Base-by-base conservation (phyloP, 768 basidiomycete genomes). In the Royoungia palumana region DNA sequence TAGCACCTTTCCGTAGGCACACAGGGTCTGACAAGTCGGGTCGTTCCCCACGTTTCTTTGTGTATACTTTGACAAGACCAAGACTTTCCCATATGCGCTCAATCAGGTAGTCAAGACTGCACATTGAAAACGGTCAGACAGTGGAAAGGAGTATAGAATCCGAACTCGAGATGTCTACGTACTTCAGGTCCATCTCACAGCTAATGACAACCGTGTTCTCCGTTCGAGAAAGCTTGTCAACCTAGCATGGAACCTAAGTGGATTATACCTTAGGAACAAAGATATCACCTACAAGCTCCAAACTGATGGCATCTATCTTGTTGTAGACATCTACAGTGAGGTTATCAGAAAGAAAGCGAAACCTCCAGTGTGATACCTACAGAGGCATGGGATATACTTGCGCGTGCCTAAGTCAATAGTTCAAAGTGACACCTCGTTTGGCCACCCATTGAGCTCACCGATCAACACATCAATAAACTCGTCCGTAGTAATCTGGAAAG, bases 401-500 rank as follows among this genome's bases (percentile, higher is more conserved):
- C 95, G 80, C 7, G 88, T 94, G 19, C 89, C 89, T 89, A 56
- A 32, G 46, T 42, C n/a, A 11, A 38, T 14, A 35, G 36, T 43
- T 61, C 28, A 41, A 13, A 24, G 30, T 11, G 17, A 24, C 24
- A 30, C 30, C 10, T 11, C 30, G 28, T 24, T 50, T 11, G 20
- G 22, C 16, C 17, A 43, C 28, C 21, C 59, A 22, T 35, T 22
- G 17, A 12, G 47, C 62, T 30, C 59, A 83, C 93, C 96, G 44
- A 99, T 89, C 20, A 99, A 76, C n/a, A 97, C 91, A 64, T 99
- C 96, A 54, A 99, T 95, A 62, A 99, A 96, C 65, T 98, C 92
- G 64, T 97, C 95, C 5, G 86, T 88, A 8, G 90, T 89, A 49
- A 96, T 94, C 94, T 95, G 54, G 17, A 42, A 32, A 50, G 27